A percentile compares a stretch with the other conserved stretches of the same genome.
Conservation (phyloP, 352 stramenopile species). For the Salisapilia sapeloensis region DNA sequence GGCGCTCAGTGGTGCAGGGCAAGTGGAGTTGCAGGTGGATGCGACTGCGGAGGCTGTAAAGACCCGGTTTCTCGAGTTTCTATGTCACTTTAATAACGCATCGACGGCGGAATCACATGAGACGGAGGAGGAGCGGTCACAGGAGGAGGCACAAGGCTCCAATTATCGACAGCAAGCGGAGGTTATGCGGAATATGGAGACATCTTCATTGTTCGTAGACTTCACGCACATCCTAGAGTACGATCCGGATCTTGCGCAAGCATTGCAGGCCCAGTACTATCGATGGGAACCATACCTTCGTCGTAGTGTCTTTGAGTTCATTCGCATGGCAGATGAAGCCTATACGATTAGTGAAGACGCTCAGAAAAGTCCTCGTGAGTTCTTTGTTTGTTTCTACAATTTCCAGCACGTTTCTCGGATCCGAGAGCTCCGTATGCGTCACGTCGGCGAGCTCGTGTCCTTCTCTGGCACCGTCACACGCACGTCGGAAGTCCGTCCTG, state of each 20-base stretch:
- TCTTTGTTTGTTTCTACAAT: conserved; percentile 84
- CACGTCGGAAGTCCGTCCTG: conserved; percentile 94
- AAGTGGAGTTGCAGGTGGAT: conserved; percentile 49
- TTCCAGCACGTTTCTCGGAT: conserved; percentile 81
- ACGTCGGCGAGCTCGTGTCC: conserved; percentile 87
- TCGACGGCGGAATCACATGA: background rate
- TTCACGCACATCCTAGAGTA: conserved; percentile 74
- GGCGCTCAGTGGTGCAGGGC: background rate
- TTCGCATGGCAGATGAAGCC: conserved; percentile 46
- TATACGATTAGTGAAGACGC: conserved; percentile 71
- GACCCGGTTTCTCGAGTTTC: conserved; percentile 67
- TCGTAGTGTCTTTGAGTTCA: conserved; percentile 62
- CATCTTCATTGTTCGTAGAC: conserved; percentile 77
- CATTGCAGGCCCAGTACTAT: conserved; percentile 74
- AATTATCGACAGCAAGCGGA: conserved; percentile 77
- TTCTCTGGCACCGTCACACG: conserved; percentile 95
- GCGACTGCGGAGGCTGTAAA: conserved; percentile 67
- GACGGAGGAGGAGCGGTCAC: conserved; percentile 4
- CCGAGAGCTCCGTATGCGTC: conserved; percentile 81
- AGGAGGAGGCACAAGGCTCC: conserved; percentile 8
- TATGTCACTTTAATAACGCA: conserved; percentile 56
- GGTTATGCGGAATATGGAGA: conserved; percentile 77
- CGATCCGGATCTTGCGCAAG: conserved; percentile 62
- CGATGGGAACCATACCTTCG: conserved; percentile 69
- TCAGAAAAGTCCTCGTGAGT: conserved; percentile 63